These are phyloP conservation scores for Mycena metata DNA, from an alignment of 768 basidiomycete genomes.

Conservation along the genomic window DNA sequence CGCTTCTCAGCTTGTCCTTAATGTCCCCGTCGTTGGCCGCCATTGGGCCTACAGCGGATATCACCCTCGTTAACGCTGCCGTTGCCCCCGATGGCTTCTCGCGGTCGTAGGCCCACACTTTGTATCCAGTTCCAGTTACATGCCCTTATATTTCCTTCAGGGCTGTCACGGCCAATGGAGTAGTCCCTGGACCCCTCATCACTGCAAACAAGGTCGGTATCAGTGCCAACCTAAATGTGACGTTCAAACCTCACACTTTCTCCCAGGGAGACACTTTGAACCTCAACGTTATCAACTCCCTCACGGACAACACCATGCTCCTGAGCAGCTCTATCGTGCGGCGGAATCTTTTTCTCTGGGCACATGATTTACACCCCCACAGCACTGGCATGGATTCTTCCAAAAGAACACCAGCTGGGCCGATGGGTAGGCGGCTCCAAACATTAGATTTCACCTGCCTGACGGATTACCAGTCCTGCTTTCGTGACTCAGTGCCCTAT, in stretches of 20 bases:
- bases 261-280: slow-evolving; percentile 46
- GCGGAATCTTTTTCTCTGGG: neutral
- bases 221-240: neutral
- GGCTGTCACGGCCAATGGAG: slow-evolving; percentile 57
- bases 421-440: slow-evolving; percentile 43
- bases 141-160: slow-evolving; percentile 39
- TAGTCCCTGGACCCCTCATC: slow-evolving; percentile 62
- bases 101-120: slow-evolving; percentile 44
- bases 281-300: slow-evolving; percentile 53
- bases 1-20: slow-evolving; percentile 12
- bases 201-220: slow-evolving; percentile 47
- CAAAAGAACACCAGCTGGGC: slow-evolving; percentile 51
- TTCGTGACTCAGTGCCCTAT: slow-evolving; percentile 55
- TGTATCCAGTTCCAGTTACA: too few relatives aligned
- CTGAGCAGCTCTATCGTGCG: slow-evolving; percentile 46
- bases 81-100: slow-evolving; percentile 54
- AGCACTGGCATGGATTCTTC: slow-evolving; percentile 60
- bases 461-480: slow-evolving; percentile 37
- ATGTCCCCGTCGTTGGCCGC: slow-evolving; percentile 5
- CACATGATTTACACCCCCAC: neutral
- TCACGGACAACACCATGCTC: slow-evolving; percentile 54
- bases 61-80: slow-evolving; percentile 49
- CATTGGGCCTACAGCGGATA: slow-evolving; percentile 34
- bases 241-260: neutral
- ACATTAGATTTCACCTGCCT: slow-evolving; percentile 43